Conservation (phyloP, 2,329 filamentous ascomycete species). For the Beauveria sp. region DNA sequence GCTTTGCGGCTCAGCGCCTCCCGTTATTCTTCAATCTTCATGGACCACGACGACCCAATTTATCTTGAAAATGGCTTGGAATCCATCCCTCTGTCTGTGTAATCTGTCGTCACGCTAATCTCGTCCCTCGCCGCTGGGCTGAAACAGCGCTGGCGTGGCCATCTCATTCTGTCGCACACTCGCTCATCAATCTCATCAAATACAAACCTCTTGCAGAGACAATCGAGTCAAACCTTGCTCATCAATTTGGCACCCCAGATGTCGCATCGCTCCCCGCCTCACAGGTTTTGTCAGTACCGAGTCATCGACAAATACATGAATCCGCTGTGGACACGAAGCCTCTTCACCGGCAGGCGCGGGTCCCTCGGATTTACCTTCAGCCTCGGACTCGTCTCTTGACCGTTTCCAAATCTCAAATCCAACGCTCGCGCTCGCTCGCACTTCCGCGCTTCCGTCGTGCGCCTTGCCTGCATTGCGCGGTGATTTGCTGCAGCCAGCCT, state of each 20-base stretch:
- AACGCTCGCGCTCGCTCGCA: not conserved
- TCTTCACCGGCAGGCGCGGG: not conserved
- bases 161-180: not conserved
- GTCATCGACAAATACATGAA: not conserved
- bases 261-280: not conserved
- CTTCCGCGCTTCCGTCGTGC: not conserved
- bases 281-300: no score
- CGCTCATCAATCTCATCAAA: not conserved
- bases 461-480: no score
- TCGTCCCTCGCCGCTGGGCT: not conserved
- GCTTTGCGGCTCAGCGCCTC: not conserved
- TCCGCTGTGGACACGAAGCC: not conserved
- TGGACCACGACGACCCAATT: no score
- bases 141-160: conserved; percentile 3
- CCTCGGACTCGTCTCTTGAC: conserved; percentile 3
- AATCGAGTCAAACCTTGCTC: not conserved
- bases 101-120: not conserved
- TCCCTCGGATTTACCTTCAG: not conserved
- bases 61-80: not conserved
- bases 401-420: not conserved
- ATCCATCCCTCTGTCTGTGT: not conserved
- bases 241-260: not conserved
- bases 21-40: not conserved
- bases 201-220: not conserved
- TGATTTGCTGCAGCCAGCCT: no score